Evolutionary conservation across 2,329 filamentous ascomycete species (phyloP).

Genomic region (Clarireedia sp.): DNA sequence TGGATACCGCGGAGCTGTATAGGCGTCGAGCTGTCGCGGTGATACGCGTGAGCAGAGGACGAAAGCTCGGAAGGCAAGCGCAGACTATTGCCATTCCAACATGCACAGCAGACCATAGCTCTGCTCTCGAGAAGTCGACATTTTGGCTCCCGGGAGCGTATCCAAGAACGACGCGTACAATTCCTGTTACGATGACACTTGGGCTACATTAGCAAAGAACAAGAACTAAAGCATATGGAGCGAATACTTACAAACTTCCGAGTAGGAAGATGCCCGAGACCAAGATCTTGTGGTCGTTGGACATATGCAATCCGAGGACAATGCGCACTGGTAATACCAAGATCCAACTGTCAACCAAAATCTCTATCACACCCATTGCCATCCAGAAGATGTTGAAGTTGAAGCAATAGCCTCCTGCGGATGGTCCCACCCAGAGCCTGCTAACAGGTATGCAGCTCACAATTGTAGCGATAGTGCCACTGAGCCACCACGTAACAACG

Average conservation of each 20-base stretch:
- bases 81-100: slow-evolving; percentile 13
- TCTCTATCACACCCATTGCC: slow-evolving; percentile 2
- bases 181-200: slow-evolving; percentile 12
- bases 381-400: slow-evolving; percentile 9
- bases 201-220: neutral
- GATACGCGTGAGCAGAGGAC: slow-evolving; percentile 8
- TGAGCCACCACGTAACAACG: neutral
- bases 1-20: slow-evolving; percentile 1
- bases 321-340: slow-evolving; percentile 2
- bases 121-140: slow-evolving; percentile 10
- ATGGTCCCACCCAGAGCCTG: slow-evolving; percentile 2
- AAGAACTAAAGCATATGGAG: neutral
- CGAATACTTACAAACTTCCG: slow-evolving; percentile 5
- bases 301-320: slow-evolving; percentile 1
- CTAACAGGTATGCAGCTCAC: slow-evolving; percentile 2
- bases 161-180: slow-evolving; percentile 10
- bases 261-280: slow-evolving; percentile 4
- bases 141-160: slow-evolving; percentile 12
- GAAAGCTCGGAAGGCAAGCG: slow-evolving; percentile 12
- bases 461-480: neutral
- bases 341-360: slow-evolving; percentile 2
- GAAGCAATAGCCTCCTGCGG: slow-evolving; percentile 4
- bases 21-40: slow-evolving; percentile 1
- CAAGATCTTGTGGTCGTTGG: slow-evolving; percentile 3
- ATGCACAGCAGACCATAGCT: slow-evolving; percentile 13